Percentiles rank a stretch among this genome's conserved stretches.
Evolutionary conservation across 352 stramenopile species (phyloP).

Genomic region (Proteromonas lacertae): DNA sequence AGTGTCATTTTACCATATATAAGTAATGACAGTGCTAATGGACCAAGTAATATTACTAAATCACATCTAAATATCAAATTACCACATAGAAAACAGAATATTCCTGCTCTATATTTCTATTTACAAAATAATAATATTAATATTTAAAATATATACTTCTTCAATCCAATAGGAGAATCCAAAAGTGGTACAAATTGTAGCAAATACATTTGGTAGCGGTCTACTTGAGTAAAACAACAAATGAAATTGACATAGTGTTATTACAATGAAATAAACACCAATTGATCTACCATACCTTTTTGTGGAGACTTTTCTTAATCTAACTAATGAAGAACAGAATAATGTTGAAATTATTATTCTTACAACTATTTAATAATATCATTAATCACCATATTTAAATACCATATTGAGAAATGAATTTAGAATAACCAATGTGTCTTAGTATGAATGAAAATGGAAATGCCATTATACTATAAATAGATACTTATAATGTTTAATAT

Average conservation of each 20-base stretch:
- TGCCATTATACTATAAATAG: too few species aligned
- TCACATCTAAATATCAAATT: conserved; percentile 85
- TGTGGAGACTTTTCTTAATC: background rate
- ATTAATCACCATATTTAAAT: too few species aligned
- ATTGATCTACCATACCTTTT: background rate
- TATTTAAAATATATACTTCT: background rate
- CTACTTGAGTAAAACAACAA: conserved; percentile 80
- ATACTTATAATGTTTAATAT: conserved; percentile 6
- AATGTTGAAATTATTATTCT: background rate
- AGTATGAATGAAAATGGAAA: too few species aligned
- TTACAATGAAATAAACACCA: conserved; percentile 25
- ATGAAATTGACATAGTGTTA: conserved; percentile 76
- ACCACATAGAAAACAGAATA: conserved; percentile 46
- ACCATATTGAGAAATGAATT: too few species aligned
- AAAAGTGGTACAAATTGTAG: conserved; percentile 29
- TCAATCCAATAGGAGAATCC: conserved; percentile 11
- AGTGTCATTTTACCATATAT: conserved; percentile 1
- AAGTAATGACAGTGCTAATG: conserved; percentile 53
- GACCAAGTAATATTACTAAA: conserved; percentile 65
- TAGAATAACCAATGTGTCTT: too few species aligned
- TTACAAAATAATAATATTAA: background rate
- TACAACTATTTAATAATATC: background rate
- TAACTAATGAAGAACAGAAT: conserved; percentile 13
- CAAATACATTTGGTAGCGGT: conserved; percentile 84
- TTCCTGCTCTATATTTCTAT: conserved; percentile 5